phyloP scores from a whole-genome alignment of 352 stramenopile genomes.

The Phytopythium ostracodes region DNA sequence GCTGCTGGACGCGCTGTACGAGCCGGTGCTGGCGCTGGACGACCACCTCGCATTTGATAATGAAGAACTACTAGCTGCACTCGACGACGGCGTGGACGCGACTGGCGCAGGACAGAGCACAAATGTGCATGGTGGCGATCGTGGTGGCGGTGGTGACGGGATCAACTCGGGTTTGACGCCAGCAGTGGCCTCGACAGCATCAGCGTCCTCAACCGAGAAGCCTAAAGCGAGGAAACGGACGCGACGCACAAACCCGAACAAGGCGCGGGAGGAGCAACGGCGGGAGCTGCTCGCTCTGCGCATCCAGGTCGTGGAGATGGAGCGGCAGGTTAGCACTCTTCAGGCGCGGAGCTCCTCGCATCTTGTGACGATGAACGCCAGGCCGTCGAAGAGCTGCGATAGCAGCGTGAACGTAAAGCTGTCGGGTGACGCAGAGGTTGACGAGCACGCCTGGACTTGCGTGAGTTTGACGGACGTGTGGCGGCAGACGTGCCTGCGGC shows the following conservation, averaged over 20 bases:
- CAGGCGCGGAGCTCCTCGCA: not conserved
- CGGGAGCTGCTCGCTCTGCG: not conserved
- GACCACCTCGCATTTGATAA: conserved; percentile 5
- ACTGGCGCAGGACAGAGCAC: not conserved
- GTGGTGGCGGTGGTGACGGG: not conserved
- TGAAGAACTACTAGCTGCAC: not conserved
- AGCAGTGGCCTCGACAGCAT: not conserved
- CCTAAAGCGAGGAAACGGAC: not conserved
- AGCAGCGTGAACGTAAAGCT: not conserved
- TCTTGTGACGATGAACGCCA: not conserved
- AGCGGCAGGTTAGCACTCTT: conserved; percentile 3
- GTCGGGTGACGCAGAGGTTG: not conserved
- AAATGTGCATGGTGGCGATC: not conserved
- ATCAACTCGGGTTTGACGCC: not conserved
- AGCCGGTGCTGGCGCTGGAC: conserved; percentile 22
- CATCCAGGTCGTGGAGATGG: not conserved
- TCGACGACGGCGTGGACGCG: not conserved
- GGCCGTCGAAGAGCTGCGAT: not conserved
- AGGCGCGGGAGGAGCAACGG: conserved; percentile 4
- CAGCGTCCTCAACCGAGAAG: not conserved
- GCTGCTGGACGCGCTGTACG: conserved; percentile 22
- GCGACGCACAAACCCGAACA: conserved; percentile 4
- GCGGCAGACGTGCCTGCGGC: conserved; percentile 3
- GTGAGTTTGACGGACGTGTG: not conserved
- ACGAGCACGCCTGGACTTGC: no score